Base-by-base conservation (phyloP, 2,329 filamentous ascomycete species). In the Trichoderma atroviride region DNA sequence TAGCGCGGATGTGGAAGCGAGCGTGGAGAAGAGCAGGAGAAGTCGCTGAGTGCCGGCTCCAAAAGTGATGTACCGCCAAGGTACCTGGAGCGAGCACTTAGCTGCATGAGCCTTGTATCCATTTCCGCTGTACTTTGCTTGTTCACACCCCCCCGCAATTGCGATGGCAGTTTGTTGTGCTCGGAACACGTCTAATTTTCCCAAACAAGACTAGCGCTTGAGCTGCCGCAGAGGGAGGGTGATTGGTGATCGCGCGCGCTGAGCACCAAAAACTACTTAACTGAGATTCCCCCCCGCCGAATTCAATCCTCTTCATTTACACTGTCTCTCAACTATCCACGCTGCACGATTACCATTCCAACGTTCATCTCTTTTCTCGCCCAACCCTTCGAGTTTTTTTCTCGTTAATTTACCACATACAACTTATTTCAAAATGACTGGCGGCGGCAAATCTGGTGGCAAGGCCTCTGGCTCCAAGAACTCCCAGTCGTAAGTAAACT, bases 381-480 rank as follows among this genome's bases (percentile, higher is more conserved):
- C 56, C 43, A 56, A 35, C 11, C 22, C 29, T 53, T 60, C 57
- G 70, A 68, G 68, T 73, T 64, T 29, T 66, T 59, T 64, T 55
- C 56, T 40, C 63, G 40, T 67, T 67, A 50, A 67, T 14, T 22
- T 22, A 16, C n/a, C 16, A 19, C 40, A 43, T 29, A 59, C 58
- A 71, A 37, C 22, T 37, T 50, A 35, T 27, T 60, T 69, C 65
- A 70, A 69, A 69, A 70, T 70, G 69, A 70, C 69, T 60, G 69
- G 95, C 89, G 95, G 95, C 85, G 96, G 96, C 85, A 99, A 99
- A 87, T 97, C 95, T 87, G 96, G 96, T 85, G 96, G 96, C 91
- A 98, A 98, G 92, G 94, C 95, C 88, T 95, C 92, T 87, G 94
- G 94, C 87, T 91, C 92, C 87, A 99, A 99, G 93, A 97, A 92